Evolutionary conservation across 2,329 filamentous ascomycete genomes (phyloP), one percentile per base, ranked within the genome.

Genomic region (Blastomyces silverae): DNA sequence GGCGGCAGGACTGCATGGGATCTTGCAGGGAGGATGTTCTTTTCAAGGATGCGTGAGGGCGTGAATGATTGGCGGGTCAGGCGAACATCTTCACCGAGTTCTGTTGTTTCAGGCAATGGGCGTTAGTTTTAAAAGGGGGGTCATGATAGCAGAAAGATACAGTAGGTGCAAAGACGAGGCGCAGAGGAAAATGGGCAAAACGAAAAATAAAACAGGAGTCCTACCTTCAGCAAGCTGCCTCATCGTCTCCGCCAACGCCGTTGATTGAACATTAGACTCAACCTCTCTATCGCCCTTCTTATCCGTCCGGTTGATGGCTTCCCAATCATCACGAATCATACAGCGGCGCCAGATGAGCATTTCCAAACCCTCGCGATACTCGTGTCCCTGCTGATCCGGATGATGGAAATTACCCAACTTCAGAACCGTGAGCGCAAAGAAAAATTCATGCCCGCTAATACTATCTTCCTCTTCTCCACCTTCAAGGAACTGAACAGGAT

Each of bases 331-430:
- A 61, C 87, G 86, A 69, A 93, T 83, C 71, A 89, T 89, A 67
- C 91, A 88, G 63, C 94, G 86, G 73, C 94, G 89, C 94, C 94
- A 99, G 67, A 97, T 90, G n/a, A 86, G 76, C 66, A 80, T 81
- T 61, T 85, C 78, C 46, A 83, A 73, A 42, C 81, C 78, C 34
- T 87, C 82, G 67, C 83, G 82, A 57, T 84, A 81, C n/a, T 84
- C 82, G 22, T 61, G 42, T 20, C 44, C 56, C 37, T 59, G 42
- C 44, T 61, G 59, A 80, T 86, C 68, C 79, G 80, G 70, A 75
- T 81, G 70, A 81, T 83, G 69, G 79, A 85, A 72, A 79, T 83
- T 75, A 79, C 82, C 71, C 79, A 84, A 63, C 66, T 79, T 72
- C 53, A 81, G 72, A 22, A 73, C 72, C 83, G 84, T 71, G 22